Conservation (phyloP, 495 filamentous ascomycete genomes). For the Podospora didyma region DNA sequence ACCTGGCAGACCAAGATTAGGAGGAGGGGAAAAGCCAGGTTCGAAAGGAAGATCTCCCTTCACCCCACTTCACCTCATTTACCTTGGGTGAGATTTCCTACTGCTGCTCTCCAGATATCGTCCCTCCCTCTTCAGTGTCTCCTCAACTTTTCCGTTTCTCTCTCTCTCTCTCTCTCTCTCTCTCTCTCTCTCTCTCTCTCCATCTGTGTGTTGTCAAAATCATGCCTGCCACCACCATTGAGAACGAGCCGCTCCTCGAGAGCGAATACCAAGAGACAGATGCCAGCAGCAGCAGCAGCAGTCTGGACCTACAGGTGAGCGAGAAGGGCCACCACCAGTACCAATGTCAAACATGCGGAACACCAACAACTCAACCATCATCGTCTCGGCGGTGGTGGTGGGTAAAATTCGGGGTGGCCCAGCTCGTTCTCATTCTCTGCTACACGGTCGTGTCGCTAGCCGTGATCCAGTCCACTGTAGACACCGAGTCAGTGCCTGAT, state of each 20-base stretch:
- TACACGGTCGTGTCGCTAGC: background rate
- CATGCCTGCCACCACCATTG: background rate
- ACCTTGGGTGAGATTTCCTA: too few relatives aligned
- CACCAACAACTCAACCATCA: too few relatives aligned
- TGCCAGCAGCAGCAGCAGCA: background rate
- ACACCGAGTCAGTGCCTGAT: background rate
- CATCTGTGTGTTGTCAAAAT: background rate
- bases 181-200: background rate
- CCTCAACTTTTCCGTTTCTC: too few relatives aligned
- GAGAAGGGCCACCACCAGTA: background rate
- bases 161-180: too few relatives aligned
- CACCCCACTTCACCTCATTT: too few relatives aligned
- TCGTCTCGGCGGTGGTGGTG: background rate
- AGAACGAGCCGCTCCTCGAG: background rate
- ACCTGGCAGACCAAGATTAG: too few relatives aligned
- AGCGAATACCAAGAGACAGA: background rate
- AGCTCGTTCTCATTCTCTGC: background rate
- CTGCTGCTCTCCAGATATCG: too few relatives aligned
- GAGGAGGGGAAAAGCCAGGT: too few relatives aligned
- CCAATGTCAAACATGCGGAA: background rate
- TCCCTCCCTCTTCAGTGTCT: too few relatives aligned
- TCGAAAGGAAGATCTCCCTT: too few relatives aligned
- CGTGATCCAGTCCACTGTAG: background rate
- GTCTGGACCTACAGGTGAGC: too few relatives aligned
- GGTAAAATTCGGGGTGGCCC: background rate